Conservation (phyloP, 1,284 basidiomycete species). For the Kwoniella shivajii region DNA sequence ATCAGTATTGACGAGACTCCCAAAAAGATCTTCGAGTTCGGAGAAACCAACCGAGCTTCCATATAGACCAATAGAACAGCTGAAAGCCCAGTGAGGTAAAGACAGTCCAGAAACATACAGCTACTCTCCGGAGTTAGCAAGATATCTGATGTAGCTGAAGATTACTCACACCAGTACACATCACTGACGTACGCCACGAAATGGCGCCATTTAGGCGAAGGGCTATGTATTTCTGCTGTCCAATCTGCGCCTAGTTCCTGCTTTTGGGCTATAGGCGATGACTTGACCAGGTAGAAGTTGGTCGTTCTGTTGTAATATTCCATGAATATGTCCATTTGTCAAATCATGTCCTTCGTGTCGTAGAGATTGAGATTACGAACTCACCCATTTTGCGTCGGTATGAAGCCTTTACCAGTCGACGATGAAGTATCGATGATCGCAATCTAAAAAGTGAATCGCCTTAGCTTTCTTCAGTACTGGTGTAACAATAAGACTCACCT, state of each 20-base stretch:
- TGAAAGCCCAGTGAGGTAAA: constrained; percentile 79
- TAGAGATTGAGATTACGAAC: not conserved
- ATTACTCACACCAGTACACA: constrained; percentile 44
- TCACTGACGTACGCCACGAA: constrained; percentile 43
- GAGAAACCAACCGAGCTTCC: constrained; percentile 67
- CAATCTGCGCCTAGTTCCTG: constrained; percentile 5
- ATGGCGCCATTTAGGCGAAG: constrained; percentile 9
- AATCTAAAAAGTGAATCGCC: constrained; percentile 21
- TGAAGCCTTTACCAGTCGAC: not conserved
- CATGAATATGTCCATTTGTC: not conserved
- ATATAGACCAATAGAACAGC: constrained; percentile 90
- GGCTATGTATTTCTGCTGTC: constrained; percentile 1
- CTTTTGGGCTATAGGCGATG: not conserved
- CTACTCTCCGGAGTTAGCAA: constrained; percentile 53
- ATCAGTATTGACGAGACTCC: not conserved
- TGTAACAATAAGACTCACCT: constrained; percentile 28
- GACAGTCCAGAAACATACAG: constrained; percentile 84
- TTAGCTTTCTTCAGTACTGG: not conserved
- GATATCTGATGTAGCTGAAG: not conserved
- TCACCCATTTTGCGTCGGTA: constrained; percentile 3
- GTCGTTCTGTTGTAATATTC: not conserved
- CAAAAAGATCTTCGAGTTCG: not conserved
- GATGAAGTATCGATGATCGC: constrained; percentile 25
- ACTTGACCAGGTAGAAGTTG: constrained; percentile 5
- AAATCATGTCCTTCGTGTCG: not conserved